Evolutionary conservation across 75 land plant species (phyloP).

Genomic region (Sequoiadendron giganteum): DNA sequence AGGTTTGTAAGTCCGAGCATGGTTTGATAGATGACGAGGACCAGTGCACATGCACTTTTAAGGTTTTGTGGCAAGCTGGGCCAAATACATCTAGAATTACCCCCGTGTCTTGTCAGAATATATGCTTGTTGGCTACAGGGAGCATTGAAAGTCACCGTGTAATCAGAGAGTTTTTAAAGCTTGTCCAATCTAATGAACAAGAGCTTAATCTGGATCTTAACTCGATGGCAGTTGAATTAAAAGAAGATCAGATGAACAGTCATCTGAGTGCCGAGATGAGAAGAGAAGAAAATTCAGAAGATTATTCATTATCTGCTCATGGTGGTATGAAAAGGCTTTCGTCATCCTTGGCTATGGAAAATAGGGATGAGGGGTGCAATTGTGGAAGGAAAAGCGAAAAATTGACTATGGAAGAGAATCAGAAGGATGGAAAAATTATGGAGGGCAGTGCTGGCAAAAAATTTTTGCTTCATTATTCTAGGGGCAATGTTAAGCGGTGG

Average conservation of each 20-base stretch:
- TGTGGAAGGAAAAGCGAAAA: background rate
- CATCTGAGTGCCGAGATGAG: background rate
- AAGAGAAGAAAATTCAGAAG: background rate
- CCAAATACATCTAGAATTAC: background rate
- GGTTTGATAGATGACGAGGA: background rate
- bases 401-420: background rate
- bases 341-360: background rate
- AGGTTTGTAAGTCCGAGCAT: background rate
- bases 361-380: background rate
- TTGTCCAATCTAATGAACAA: background rate
- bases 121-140: conserved; percentile 6
- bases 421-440: background rate
- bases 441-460: background rate
- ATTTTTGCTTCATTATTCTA: background rate
- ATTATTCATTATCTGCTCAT: background rate
- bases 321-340: background rate
- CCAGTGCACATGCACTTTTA: background rate
- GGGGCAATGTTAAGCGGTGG: background rate
- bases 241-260: background rate
- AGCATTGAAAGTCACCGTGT: conserved; percentile 5
- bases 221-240: background rate
- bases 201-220: background rate
- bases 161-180: background rate
- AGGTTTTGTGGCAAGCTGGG: conserved; percentile 6
- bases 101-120: background rate